Conservation (phyloP, 2,329 filamentous ascomycete species). For the Arthrinium phaeospermum region DNA sequence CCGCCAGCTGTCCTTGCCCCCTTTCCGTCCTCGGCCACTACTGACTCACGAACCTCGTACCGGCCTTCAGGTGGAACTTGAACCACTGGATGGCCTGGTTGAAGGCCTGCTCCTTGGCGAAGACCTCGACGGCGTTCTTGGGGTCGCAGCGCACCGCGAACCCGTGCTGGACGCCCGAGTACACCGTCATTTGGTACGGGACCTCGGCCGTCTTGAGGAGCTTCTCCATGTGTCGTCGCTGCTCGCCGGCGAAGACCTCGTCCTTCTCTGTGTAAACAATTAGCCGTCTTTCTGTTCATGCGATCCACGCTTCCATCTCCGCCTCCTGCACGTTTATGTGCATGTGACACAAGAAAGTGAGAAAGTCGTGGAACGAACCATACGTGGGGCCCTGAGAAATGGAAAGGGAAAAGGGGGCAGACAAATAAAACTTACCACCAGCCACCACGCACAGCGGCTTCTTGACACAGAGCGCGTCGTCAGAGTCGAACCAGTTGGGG, state of each 20-base stretch:
- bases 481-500: slow-evolving; percentile 51
- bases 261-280: slow-evolving; percentile 42
- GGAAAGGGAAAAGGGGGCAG: background rate
- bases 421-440: slow-evolving; percentile 41
- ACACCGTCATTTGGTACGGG: slow-evolving; percentile 77
- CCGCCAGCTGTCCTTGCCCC: no score
- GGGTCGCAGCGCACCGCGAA: slow-evolving; percentile 73
- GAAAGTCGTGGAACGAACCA: background rate
- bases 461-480: slow-evolving; percentile 50
- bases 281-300: background rate
- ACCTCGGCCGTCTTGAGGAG: slow-evolving; percentile 58
- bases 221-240: slow-evolving; percentile 65
- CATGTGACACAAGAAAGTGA: background rate
- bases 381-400: background rate
- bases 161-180: slow-evolving; percentile 71
- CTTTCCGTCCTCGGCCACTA: background rate
- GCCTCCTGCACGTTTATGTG: background rate
- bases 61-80: slow-evolving; percentile 39
- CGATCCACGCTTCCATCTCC: background rate
- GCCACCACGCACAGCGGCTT: slow-evolving; percentile 55
- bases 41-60: background rate
- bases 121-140: slow-evolving; percentile 60
- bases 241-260: slow-evolving; percentile 63
- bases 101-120: slow-evolving; percentile 34
- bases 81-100: slow-evolving; percentile 48